Base-by-base conservation (phyloP, 2,329 filamentous ascomycete species). In the Ophiostoma angusticollis region DNA sequence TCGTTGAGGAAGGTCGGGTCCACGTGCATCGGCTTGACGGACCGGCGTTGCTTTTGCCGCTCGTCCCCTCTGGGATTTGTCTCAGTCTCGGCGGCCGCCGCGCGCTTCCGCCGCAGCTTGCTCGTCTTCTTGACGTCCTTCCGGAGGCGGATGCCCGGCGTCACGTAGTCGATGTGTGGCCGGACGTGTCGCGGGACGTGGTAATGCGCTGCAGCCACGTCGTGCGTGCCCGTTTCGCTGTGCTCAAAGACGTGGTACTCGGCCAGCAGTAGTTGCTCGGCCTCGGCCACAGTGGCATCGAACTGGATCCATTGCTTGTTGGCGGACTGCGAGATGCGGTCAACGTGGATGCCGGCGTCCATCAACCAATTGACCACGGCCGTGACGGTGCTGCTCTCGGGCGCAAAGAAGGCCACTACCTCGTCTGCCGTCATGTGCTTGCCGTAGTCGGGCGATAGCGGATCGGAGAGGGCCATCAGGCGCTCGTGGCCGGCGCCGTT, bases 91-190 rank as follows among this genome's bases (percentile, higher is more conserved):
- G 21, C 24, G 37, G 9, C 17, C 25, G 27, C 28, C 11, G 7
- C 16, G n/a, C 18, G 21, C 31, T n/a, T 11, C 5, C 39, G 39
- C 2, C 37, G 29, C 33, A 34, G 31, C 37, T 40, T 28, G 13
- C 28, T 22, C 7, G 25, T 30, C 24, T 37, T 42, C 21, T 29
- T 31, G 7, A 22, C 31, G 30, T 47, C 38, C 7, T 38, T 46
- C 43, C 56, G 55, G n/a, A 74, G 58, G 44, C 67, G 69, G 45
- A 71, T 63, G 13, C 68, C 69, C 0, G 70, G 70, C 1, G 65
- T 73, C 27, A 75, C 63, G 50, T 72, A 74, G 53, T 74, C 70
- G 37, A 74, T 58, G 41, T 73, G 66, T 9, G 58, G 46, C 31
- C 58, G 58, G 12, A 74, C 46, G 29, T 62, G 50, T 21, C 57